Percentiles rank a stretch among this genome's conserved stretches.
Evolutionary conservation across 1,284 basidiomycete genomes (phyloP).

Genomic region (Austroboletus rostrupii): DNA sequence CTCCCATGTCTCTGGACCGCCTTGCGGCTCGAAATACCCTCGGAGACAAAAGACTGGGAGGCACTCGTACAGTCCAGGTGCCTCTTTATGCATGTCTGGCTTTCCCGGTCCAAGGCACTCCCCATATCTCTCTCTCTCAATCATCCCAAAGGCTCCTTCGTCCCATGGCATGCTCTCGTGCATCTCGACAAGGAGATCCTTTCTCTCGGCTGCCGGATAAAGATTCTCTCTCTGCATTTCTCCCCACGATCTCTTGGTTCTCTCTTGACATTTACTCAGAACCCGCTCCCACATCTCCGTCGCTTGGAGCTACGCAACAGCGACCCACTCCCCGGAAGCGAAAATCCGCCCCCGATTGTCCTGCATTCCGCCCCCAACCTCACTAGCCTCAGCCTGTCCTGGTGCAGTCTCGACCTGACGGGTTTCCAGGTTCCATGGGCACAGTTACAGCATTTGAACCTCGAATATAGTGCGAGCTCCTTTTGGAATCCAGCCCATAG

Average conservation of each 20-base stretch:
- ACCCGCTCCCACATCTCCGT: conserved; percentile 20
- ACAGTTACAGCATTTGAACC: conserved; percentile 27
- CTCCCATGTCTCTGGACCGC: conserved; percentile 26
- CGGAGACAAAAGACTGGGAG: conserved; percentile 21
- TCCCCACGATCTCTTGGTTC: conserved; percentile 24
- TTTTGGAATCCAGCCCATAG: conserved; percentile 30
- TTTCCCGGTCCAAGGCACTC: conserved; percentile 29
- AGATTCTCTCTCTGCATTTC: conserved; percentile 21
- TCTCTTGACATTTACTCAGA: conserved; percentile 30
- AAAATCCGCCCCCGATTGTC: conserved; percentile 23
- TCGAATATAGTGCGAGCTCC: conserved; percentile 26
- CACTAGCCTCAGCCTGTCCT: conserved; percentile 26
- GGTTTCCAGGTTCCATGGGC: conserved; percentile 29
- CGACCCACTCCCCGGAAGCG: conserved; percentile 24
- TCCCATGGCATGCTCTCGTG: conserved; percentile 28
- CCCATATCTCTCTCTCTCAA: conserved; percentile 25
- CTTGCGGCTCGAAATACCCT: conserved; percentile 25
- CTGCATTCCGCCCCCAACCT: conserved; percentile 28
- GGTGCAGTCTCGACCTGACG: conserved; percentile 28
- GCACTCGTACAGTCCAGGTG: conserved; percentile 24
- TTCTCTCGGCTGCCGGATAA: conserved; percentile 20
- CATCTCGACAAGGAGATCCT: conserved; percentile 31
- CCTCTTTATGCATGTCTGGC: conserved; percentile 27
- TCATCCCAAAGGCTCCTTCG: conserved; percentile 21
- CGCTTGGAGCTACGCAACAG: conserved; percentile 27